Conservation (phyloP, 129 eudicot genomes). For the Flaveria brownii region DNA sequence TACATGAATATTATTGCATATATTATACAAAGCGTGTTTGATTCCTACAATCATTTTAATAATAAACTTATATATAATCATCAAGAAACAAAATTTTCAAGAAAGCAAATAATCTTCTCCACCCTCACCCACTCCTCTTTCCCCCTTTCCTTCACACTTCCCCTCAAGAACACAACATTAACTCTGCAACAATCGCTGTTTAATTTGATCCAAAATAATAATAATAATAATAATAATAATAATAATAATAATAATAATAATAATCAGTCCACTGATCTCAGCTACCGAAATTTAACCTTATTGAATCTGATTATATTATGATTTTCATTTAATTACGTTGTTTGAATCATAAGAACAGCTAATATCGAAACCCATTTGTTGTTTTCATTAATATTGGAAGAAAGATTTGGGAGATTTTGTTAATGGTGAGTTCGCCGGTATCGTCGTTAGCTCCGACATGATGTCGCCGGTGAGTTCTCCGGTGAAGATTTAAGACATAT, state of each 20-base stretch:
- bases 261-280: not conserved
- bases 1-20: too few relatives aligned
- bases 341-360: conserved; percentile 25
- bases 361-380: conserved; percentile 12
- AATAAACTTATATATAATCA: conserved; percentile 9
- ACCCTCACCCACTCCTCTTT: not conserved
- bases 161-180: not conserved
- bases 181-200: not conserved
- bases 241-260: not conserved
- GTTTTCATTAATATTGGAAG: not conserved
- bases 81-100: not conserved
- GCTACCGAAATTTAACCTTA: not conserved
- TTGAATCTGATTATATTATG: not conserved
- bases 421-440: not conserved
- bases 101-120: not conserved
- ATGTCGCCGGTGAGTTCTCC: conserved; percentile 18
- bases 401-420: too few relatives aligned
- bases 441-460: conserved; percentile 51
- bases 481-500: conserved; percentile 36
- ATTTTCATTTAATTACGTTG: conserved; percentile 11
- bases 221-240: not conserved
- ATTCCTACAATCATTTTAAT: not conserved
- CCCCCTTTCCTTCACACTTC: not conserved
- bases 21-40: too few relatives aligned
- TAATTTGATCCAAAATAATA: not conserved